Base-by-base conservation (phyloP, 345 rosid species). In the Aquilaria yunnanensis region DNA sequence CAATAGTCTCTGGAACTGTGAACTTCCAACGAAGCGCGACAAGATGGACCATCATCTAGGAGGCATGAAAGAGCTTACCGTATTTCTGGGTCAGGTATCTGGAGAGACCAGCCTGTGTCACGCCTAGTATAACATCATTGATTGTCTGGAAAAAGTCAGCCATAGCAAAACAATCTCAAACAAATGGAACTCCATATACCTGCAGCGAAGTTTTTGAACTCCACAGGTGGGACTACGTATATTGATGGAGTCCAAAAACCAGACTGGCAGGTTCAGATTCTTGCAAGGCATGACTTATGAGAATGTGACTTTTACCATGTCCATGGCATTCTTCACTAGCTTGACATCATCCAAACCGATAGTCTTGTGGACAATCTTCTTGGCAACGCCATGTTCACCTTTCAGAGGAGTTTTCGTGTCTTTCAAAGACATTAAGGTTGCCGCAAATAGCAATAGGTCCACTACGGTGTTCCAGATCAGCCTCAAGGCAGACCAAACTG, bases 61-160 rank as follows among this genome's bases (percentile, higher is more conserved):
- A 37, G 43, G 43, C 43, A 37, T 5, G 2, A 30, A 5, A 37
- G 16, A 31, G 32, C 75, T 72, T 64, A 85, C 96, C 85, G 61
- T 80, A 76, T 83, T 72, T 81, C 53, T 87, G 70, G 51, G 71
- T 70, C 51, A 88, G 72, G 54, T 84, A 88, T 31, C 72, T 80
- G 1, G 93, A 84, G 64, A 91, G 78, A 45, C 82, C 91, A n/a
- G 89, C 91, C 64, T 88, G 84, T 6, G 87, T 82, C 52, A 80
- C 70, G 55, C 93, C 97, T 51, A 84, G 55, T 23, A 85, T 59
- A 50, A 91, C 91, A 61, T 91, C 96, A 4, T 86, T 88, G 37
- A 88, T 61, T n/a, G 97, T 90, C 97, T 90, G 61, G 56, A 10
- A 59, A 46, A 51, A 31, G 8, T 37, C 31, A 47, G 32, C 10